Conservation (phyloP, 352 stramenopile species). For the Phytopythium chamaehyphon region DNA sequence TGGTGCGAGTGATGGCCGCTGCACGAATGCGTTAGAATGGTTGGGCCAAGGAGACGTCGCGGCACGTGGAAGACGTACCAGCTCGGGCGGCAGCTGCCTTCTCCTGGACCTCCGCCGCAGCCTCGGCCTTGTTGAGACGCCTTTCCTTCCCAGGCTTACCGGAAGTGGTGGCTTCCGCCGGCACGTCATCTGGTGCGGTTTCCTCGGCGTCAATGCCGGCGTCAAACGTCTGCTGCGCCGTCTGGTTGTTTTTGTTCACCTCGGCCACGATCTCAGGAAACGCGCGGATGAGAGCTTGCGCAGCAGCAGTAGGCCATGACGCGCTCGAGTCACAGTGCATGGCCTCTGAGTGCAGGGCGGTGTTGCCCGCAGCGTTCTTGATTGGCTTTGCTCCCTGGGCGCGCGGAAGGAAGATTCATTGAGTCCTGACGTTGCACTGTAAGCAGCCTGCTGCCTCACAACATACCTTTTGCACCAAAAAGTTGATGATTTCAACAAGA, state of each 20-base stretch:
- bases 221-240: constrained; percentile 60
- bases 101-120: constrained; percentile 32
- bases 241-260: constrained; percentile 55
- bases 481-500: constrained; percentile 42
- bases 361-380: constrained; percentile 55
- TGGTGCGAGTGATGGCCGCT: constrained; percentile 67
- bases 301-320: constrained; percentile 52
- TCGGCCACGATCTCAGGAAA: constrained; percentile 53
- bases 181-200: constrained; percentile 14
- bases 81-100: constrained; percentile 49
- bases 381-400: constrained; percentile 52
- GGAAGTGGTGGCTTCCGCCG: constrained; percentile 6
- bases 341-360: constrained; percentile 67
- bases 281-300: constrained; percentile 31
- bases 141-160: constrained; percentile 20
- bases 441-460: neutral
- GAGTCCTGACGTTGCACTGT: neutral
- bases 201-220: constrained; percentile 59
- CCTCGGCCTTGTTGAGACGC: constrained; percentile 18
- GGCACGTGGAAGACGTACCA: constrained; percentile 18
- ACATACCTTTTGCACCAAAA: constrained; percentile 57
- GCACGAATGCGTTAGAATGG: constrained; percentile 5
- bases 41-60: neutral
- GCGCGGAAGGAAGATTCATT: neutral
- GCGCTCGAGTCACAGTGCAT: constrained; percentile 60